Evolutionary conservation across 176 grass and related monocot genomes (phyloP).

Genomic region (Oryza glaberrima): DNA sequence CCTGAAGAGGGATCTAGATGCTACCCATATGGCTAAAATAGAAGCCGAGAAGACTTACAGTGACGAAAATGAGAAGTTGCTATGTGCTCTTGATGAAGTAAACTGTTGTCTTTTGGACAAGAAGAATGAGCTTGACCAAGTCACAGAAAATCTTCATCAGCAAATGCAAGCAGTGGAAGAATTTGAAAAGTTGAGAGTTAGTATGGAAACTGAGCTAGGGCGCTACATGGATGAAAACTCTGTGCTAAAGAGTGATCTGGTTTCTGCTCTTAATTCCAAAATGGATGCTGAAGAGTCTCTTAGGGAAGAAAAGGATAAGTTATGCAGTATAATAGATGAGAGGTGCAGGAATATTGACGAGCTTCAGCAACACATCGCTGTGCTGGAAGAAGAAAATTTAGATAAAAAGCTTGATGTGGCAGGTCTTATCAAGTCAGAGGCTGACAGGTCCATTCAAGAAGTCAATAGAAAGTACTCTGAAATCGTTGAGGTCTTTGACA

Average conservation of each 20-base stretch:
- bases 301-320: constrained; percentile 52
- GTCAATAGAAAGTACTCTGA: constrained; percentile 49
- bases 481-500: constrained; percentile 47
- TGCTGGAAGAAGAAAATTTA: constrained; percentile 61
- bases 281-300: constrained; percentile 39
- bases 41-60: constrained; percentile 43
- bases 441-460: constrained; percentile 41
- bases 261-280: constrained; percentile 49
- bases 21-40: constrained; percentile 44
- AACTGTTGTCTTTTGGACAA: constrained; percentile 47
- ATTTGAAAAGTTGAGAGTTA: constrained; percentile 50
- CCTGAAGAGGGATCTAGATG: constrained; percentile 54
- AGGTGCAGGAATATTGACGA: constrained; percentile 53
- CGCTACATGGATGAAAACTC: constrained; percentile 43
- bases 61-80: constrained; percentile 55
- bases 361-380: constrained; percentile 42
- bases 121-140: constrained; percentile 45
- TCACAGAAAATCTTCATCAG: constrained; percentile 35
- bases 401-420: constrained; percentile 46
- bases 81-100: constrained; percentile 40
- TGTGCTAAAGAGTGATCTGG: constrained; percentile 47
- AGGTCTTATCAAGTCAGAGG: constrained; percentile 48
- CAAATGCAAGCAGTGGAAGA: constrained; percentile 43
- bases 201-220: constrained; percentile 48
- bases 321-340: constrained; percentile 45